These are phyloP conservation scores for Phoma sp. DNA, from an alignment of 2,329 filamentous ascomycete species.

Conservation along the genomic window DNA sequence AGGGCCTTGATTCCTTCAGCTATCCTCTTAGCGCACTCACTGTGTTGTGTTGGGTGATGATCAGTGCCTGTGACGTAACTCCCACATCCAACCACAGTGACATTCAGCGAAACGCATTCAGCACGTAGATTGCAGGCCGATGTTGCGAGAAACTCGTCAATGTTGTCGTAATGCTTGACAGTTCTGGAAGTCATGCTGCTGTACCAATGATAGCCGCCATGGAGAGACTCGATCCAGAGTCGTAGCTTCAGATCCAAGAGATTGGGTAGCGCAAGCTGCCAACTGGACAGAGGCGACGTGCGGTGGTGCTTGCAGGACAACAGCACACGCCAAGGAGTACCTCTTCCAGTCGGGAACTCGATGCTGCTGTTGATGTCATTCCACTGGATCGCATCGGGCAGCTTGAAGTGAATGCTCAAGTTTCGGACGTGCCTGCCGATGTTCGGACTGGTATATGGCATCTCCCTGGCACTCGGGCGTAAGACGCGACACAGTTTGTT, in stretches of 20 bases:
- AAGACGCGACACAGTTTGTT: background rate
- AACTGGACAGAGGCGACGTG: background rate
- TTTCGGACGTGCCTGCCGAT: too few species aligned
- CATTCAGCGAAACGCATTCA: background rate
- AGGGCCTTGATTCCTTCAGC: background rate
- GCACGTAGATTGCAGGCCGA: background rate
- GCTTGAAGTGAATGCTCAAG: too few species aligned
- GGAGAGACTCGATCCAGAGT: background rate
- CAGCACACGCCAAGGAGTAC: background rate
- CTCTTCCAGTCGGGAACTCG: background rate
- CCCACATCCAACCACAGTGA: background rate
- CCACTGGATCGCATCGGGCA: background rate
- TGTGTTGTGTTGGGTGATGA: background rate
- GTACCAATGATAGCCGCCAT: too few species aligned
- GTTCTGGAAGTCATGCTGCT: too few species aligned
- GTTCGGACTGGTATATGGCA: too few species aligned
- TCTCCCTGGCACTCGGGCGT: background rate
- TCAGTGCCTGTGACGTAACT: too few species aligned
- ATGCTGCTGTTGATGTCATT: background rate
- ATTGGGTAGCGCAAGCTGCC: background rate
- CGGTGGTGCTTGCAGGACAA: background rate
- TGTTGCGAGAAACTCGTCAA: background rate
- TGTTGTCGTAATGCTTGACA: background rate
- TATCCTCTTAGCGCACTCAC: background rate
- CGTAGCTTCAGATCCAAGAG: background rate